Percentiles rank a stretch among this genome's conserved stretches.
Conservation (phyloP, 2,329 filamentous ascomycete genomes). For the Exophiala lecanii-corni region DNA sequence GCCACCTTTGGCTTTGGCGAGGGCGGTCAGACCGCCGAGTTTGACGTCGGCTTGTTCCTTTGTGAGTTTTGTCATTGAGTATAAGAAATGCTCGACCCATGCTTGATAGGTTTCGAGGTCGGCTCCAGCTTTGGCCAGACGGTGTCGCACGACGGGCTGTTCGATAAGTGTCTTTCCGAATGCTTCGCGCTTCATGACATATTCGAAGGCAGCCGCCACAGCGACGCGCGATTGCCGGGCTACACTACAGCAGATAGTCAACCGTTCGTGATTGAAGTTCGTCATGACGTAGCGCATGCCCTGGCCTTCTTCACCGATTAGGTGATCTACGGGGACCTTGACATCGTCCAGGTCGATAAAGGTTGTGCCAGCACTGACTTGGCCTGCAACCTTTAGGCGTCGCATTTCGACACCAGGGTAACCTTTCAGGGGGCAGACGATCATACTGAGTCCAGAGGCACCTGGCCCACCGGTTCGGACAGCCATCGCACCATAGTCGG, state of each 20-base stretch:
- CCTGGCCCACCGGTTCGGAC: constrained; percentile 67
- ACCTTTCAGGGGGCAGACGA: constrained; percentile 66
- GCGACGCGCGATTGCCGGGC: constrained; percentile 61
- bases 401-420: constrained; percentile 65
- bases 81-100: constrained; percentile 50
- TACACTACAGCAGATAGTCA: constrained; percentile 61
- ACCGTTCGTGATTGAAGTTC: constrained; percentile 75
- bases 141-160: constrained; percentile 68
- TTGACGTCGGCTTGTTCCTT: constrained; percentile 44
- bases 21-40: constrained; percentile 65
- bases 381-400: constrained; percentile 62
- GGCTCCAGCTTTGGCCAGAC: constrained; percentile 66
- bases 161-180: constrained; percentile 67
- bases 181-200: constrained; percentile 61
- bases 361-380: constrained; percentile 63
- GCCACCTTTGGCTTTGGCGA: constrained; percentile 67
- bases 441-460: constrained; percentile 57
- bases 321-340: constrained; percentile 63
- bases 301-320: constrained; percentile 64
- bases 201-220: constrained; percentile 56
- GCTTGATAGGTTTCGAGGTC: constrained; percentile 66
- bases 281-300: constrained; percentile 74
- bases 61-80: constrained; percentile 52
- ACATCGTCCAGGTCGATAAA: constrained; percentile 75
- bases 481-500: constrained; percentile 64